Evolutionary conservation across 1,139 yeast genomes (phyloP).

Genomic region (Kodamaea alishanica): DNA sequence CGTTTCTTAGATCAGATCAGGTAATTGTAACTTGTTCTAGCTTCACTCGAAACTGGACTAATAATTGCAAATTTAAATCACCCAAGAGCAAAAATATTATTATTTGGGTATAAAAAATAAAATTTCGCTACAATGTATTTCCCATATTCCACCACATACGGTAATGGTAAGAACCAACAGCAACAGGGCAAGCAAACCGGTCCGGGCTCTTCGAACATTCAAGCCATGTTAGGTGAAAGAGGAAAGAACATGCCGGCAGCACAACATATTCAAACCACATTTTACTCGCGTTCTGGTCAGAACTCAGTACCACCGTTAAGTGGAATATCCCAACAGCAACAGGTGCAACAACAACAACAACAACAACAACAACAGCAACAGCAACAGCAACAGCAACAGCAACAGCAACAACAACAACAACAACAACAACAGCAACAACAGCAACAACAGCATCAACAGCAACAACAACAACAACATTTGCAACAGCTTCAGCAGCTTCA

Average conservation of each 20-base stretch:
- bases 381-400: slow-evolving; percentile 11
- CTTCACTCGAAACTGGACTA: too few relatives aligned
- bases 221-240: background rate
- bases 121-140: slow-evolving; percentile 11
- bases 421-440: slow-evolving; percentile 14
- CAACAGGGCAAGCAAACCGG: background rate
- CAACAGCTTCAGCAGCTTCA: slow-evolving; percentile 13
- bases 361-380: slow-evolving; percentile 10
- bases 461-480: slow-evolving; percentile 15
- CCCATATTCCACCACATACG: slow-evolving; percentile 29
- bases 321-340: slow-evolving; percentile 3
- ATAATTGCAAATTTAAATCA: too few relatives aligned
- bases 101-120: too few relatives aligned
- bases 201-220: background rate
- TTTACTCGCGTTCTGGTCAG: slow-evolving; percentile 2
- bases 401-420: slow-evolving; percentile 12
- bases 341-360: slow-evolving; percentile 9
- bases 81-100: too few relatives aligned
- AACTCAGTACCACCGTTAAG: slow-evolving; percentile 1
- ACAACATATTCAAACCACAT: background rate
- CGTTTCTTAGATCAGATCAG: too few relatives aligned
- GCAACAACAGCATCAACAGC: slow-evolving; percentile 10
- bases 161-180: slow-evolving; percentile 9
- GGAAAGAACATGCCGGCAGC: background rate
- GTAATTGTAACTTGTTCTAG: too few relatives aligned